Evolutionary conservation across 1,284 basidiomycete species (phyloP), one percentile per base, ranked within the genome.

Genomic region (Trichosporon sp.): DNA sequence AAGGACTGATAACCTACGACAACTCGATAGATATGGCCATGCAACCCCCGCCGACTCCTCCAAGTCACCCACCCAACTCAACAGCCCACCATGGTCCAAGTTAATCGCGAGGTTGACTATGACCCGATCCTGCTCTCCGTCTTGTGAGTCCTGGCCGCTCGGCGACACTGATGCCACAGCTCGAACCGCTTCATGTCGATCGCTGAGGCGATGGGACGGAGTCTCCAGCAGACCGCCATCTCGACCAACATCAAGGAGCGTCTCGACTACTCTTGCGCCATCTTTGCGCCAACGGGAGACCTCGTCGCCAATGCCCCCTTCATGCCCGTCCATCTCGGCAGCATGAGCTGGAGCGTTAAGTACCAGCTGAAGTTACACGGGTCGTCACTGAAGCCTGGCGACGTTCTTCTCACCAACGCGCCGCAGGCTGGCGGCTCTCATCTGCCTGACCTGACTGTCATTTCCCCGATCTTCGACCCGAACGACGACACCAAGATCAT

Each of bases 271-370:
- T 82, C 79, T 2, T 86, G 87, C 70, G 87, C 87, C 1, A 80
- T 88, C 65, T 87, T 87, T 76, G 80, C 82, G 14, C 85, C 86
- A 0, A 83, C 84, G 0, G 80, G 78, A 37, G 76, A 78, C 46
- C 80, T 88, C 2, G 85, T 87, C 26, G 86, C 86, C 68, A 87
- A 88, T 72, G 87, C 86, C 0, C 86, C 86, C 0, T 84, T 85
- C 75, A 77, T 87, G 48, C 87, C 87, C 21, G 86, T 87, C 16
- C 86, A 87, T 70, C 81, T 88, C 0, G 87, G 86, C 31, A 78
- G 78, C 7, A 82, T 83, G 80, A 76, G 75, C 31, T 78, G 71
- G 68, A 74, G 76, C 11, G 81, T 83, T 63, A 78, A 83, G 68
- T 85, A 81, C 68, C 86, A 86, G 76, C 77, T 84, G 8, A 76